Conservation (phyloP, 2,329 filamentous ascomycete species). For the Clarireedia paspali region DNA sequence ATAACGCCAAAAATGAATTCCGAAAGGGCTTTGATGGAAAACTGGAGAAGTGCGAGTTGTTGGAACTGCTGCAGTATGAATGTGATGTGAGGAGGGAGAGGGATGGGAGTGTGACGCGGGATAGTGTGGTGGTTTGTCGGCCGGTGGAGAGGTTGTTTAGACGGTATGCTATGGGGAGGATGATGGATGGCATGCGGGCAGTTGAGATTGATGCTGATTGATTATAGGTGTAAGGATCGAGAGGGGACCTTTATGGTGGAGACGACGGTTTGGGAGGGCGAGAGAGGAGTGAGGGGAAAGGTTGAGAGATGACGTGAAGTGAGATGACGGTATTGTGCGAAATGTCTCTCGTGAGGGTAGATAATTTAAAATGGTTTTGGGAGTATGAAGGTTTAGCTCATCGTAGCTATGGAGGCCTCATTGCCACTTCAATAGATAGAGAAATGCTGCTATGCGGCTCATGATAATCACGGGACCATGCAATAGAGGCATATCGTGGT, state of each 20-base stretch:
- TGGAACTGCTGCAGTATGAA: slow-evolving; percentile 13
- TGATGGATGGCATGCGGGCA: neutral
- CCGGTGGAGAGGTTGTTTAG: slow-evolving; percentile 53
- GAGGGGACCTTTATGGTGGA: slow-evolving; percentile 53
- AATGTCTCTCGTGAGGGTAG: too few species aligned
- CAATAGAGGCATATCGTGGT: neutral
- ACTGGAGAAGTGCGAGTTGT: slow-evolving; percentile 39
- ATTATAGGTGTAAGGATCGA: slow-evolving; percentile 47
- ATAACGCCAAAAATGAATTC: slow-evolving; percentile 20
- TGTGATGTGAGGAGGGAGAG: slow-evolving; percentile 45
- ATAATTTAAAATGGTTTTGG: too few species aligned
- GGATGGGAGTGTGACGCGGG: slow-evolving; percentile 38
- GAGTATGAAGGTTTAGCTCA: too few species aligned
- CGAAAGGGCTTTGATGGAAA: slow-evolving; percentile 50
- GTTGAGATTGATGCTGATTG: slow-evolving; percentile 5
- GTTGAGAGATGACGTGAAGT: neutral
- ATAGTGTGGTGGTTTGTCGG: slow-evolving; percentile 35
- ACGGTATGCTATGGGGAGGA: slow-evolving; percentile 33
- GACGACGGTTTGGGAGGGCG: slow-evolving; percentile 53
- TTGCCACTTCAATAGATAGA: too few species aligned
- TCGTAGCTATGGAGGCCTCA: too few species aligned
- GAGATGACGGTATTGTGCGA: too few species aligned
- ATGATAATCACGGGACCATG: neutral
- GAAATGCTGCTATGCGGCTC: neutral
- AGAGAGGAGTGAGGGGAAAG: slow-evolving; percentile 1